Evolutionary conservation across 1,139 yeast species (phyloP).

Genomic region (Geotrichum aggregatum): DNA sequence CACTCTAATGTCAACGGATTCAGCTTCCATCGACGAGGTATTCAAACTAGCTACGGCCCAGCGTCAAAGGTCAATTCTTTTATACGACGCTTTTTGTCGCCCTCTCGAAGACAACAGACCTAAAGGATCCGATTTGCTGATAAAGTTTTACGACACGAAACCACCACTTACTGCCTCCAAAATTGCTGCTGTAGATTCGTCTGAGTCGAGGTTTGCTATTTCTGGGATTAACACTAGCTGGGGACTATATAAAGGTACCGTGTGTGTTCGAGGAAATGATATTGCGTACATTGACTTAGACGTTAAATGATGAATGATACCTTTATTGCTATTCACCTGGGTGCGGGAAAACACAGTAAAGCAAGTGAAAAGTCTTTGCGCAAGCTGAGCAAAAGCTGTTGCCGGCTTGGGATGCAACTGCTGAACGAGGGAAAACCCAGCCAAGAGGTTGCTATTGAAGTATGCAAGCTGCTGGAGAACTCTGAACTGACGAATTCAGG

Average conservation of each 20-base stretch:
- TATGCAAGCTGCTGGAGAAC: slow-evolving; percentile 42
- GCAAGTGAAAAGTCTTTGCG: slow-evolving; percentile 24
- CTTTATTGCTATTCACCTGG: slow-evolving; percentile 36
- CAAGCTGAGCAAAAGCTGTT: slow-evolving; percentile 27
- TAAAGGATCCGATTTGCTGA: neutral
- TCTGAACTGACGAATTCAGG: slow-evolving; percentile 54
- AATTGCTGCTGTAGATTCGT: slow-evolving; percentile 29
- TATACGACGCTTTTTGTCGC: slow-evolving; percentile 21
- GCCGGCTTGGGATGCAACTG: slow-evolving; percentile 27
- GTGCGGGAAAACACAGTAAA: slow-evolving; percentile 37
- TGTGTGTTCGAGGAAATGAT: slow-evolving; percentile 26
- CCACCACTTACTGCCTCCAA: slow-evolving; percentile 19
- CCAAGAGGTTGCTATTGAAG: slow-evolving; percentile 29
- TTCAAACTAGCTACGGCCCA: slow-evolving; percentile 23
- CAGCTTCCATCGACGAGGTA: neutral
- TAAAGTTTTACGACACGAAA: slow-evolving; percentile 20
- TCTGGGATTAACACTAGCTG: slow-evolving; percentile 27
- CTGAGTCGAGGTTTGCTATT: slow-evolving; percentile 29
- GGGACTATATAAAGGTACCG: slow-evolving; percentile 26
- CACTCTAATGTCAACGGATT: too few relatives aligned
- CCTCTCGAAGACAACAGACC: neutral
- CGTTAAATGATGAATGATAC: slow-evolving; percentile 16
- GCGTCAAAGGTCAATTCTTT: slow-evolving; percentile 24
- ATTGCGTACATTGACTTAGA: slow-evolving; percentile 24
- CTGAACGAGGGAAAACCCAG: slow-evolving; percentile 21